Evolutionary conservation across 495 filamentous ascomycete species (phyloP).

Genomic region (Aspergillus mulundensis): DNA sequence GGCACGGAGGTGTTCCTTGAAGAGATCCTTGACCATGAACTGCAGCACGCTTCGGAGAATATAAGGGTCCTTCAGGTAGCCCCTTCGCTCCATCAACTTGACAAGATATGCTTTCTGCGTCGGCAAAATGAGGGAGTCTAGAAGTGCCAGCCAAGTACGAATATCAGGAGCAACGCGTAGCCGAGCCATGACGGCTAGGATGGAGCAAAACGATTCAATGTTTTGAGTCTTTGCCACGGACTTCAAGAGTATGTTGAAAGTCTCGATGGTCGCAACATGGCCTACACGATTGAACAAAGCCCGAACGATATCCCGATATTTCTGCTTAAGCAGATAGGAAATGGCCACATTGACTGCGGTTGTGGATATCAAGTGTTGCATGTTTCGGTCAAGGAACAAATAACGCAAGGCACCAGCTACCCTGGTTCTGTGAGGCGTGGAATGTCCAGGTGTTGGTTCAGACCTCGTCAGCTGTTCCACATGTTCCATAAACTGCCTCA

Average conservation of each 20-base stretch:
- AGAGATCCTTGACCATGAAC: constrained; percentile 30
- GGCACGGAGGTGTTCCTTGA: constrained; percentile 31
- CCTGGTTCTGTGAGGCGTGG: constrained; percentile 8
- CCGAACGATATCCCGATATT: constrained; percentile 26
- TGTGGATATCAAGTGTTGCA: constrained; percentile 31
- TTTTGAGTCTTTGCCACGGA: constrained; percentile 34
- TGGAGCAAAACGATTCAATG: constrained; percentile 25
- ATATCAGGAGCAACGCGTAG: constrained; percentile 34
- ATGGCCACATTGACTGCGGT: constrained; percentile 40
- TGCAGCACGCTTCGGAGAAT: constrained; percentile 25
- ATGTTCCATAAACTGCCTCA: constrained; percentile 32
- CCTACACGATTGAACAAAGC: constrained; percentile 28
- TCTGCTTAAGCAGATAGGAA: constrained; percentile 31
- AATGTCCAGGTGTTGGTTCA: neutral
- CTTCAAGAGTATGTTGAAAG: constrained; percentile 43
- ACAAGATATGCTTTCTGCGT: constrained; percentile 30
- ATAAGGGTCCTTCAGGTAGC: constrained; percentile 23
- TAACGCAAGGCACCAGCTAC: constrained; percentile 18
- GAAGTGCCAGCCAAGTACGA: constrained; percentile 42
- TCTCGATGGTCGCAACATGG: constrained; percentile 36
- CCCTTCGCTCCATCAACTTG: constrained; percentile 31
- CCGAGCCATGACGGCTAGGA: constrained; percentile 33
- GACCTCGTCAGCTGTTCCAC: constrained; percentile 31
- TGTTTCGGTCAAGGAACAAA: constrained; percentile 24
- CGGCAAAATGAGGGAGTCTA: constrained; percentile 30